These are phyloP conservation scores for Calonectria multiphialidica DNA, from an alignment of 2,329 filamentous ascomycete genomes.

Conservation along the genomic window DNA sequence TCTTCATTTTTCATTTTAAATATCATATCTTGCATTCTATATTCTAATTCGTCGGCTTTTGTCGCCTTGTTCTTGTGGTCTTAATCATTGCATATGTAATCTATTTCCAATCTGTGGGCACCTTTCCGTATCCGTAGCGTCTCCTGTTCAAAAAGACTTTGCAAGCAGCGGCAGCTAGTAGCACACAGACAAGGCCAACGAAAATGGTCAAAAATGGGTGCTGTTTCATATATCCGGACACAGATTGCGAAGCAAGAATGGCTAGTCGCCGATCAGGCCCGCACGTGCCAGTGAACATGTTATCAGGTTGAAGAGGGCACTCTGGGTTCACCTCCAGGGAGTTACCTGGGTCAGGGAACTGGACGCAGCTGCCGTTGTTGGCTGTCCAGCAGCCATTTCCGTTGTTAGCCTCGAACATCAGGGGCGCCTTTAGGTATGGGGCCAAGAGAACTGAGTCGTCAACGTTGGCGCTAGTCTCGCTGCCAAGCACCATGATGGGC, in stretches of 20 bases:
- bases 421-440: not conserved
- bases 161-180: not conserved
- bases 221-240: not conserved
- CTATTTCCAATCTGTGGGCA: not conserved
- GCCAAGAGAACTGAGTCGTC: not conserved
- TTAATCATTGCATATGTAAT: not conserved
- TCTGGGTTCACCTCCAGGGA: not conserved
- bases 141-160: not conserved
- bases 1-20: not conserved
- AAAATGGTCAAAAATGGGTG: not conserved
- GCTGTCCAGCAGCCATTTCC: conserved; percentile 17
- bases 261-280: not conserved
- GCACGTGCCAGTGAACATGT: not conserved
- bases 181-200: not conserved
- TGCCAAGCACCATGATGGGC: conserved; percentile 71
- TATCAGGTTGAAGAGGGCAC: not conserved
- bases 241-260: not conserved
- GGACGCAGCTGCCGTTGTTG: not conserved
- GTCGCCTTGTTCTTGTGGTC: not conserved
- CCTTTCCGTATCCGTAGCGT: not conserved
- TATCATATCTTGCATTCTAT: not conserved
- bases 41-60: not conserved
- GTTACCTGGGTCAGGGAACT: conserved; percentile 1
- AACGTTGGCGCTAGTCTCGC: not conserved
- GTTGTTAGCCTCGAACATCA: conserved; percentile 13